Percentiles rank a stretch among this genome's conserved stretches.
Evolutionary conservation across 2,329 filamentous ascomycete species (phyloP).

Genomic region (Elsinoe ampelina): DNA sequence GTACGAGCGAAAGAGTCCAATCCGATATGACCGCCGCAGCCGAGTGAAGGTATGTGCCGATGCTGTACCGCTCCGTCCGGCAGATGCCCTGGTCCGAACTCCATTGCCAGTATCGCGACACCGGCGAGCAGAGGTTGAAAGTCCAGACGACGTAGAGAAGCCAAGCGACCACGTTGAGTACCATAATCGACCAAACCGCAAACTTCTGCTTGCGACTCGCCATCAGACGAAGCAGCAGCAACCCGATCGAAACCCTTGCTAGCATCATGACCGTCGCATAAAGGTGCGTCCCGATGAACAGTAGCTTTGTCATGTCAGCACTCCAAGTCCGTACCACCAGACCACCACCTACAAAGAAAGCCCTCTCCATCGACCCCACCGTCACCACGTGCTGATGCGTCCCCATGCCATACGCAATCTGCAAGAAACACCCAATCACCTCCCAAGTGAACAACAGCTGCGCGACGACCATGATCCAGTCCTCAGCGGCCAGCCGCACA

Average conservation of each 20-base stretch:
- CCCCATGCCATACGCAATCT: constrained; percentile 5
- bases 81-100: background rate
- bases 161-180: background rate
- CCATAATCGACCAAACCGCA: background rate
- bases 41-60: constrained; percentile 5
- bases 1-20: constrained; percentile 9
- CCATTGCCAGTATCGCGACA: constrained; percentile 8
- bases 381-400: background rate
- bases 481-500: constrained; percentile 11
- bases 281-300: constrained; percentile 7
- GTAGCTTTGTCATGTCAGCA: background rate
- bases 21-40: background rate
- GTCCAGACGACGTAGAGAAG: constrained; percentile 4
- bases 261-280: constrained; percentile 11
- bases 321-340: background rate
- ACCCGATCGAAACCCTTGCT: constrained; percentile 7
- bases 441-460: background rate
- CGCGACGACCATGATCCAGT: constrained; percentile 11
- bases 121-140: background rate
- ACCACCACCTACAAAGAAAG: background rate
- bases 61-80: background rate
- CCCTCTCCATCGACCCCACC: background rate
- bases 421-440: constrained; percentile 6
- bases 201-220: background rate
- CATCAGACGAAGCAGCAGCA: constrained; percentile 10